phyloP scores from a whole-genome alignment of 306 rosid genomes.

The Vicia sativa region DNA sequence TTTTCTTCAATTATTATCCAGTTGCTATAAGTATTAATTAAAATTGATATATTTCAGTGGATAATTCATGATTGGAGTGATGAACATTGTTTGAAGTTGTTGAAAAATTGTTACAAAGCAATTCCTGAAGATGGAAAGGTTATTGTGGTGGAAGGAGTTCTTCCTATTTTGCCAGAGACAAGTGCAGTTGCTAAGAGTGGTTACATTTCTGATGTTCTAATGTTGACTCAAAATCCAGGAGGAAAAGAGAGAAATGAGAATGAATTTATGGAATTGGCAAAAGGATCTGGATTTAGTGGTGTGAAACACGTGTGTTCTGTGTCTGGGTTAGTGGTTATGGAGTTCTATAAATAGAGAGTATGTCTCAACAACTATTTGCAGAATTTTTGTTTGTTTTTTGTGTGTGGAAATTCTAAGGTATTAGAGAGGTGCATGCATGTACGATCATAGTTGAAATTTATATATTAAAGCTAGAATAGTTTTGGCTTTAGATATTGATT shows the following conservation, averaged over 20 bases:
- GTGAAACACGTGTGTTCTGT: conserved; percentile 21
- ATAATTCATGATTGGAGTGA: conserved; percentile 49
- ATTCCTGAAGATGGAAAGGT: conserved; percentile 40
- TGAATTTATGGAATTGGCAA: conserved; percentile 29
- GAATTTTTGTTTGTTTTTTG: no score
- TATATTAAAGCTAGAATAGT: no score
- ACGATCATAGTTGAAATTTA: no score
- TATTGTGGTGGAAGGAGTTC: conserved; percentile 37
- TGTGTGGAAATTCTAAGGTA: no score
- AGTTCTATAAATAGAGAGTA: conserved; percentile 40
- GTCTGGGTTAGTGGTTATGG: conserved; percentile 43
- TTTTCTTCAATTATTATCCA: not conserved
- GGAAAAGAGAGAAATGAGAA: conserved; percentile 41
- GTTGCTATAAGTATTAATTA: not conserved
- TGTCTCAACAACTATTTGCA: not conserved
- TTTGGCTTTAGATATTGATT: no score
- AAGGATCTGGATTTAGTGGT: conserved; percentile 40
- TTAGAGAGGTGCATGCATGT: no score
- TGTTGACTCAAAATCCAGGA: conserved; percentile 44
- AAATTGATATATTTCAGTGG: conserved; percentile 36
- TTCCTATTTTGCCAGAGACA: conserved; percentile 21
- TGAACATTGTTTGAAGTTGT: conserved; percentile 40
- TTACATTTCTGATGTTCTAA: conserved; percentile 26
- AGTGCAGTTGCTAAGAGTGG: not conserved
- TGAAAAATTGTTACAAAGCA: conserved; percentile 39